Percentiles rank a stretch among this genome's conserved stretches.
Evolutionary conservation across 2,329 filamentous ascomycete species (phyloP).

Genomic region (Rosellinia necatrix): DNA sequence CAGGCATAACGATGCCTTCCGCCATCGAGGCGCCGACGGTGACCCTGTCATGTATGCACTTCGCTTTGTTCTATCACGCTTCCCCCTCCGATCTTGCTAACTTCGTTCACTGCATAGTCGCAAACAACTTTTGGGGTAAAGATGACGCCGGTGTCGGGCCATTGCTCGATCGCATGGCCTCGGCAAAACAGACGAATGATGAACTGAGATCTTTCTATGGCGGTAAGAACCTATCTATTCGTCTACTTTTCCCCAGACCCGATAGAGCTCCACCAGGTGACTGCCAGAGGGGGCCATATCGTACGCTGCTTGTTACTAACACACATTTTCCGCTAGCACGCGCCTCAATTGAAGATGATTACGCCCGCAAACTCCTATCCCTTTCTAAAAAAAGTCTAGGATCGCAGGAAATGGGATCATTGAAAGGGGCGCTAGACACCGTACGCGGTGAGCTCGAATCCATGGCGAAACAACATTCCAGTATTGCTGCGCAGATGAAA

Average conservation of each 20-base stretch:
- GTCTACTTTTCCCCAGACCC: no score
- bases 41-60: constrained; percentile 37
- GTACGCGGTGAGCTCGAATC: constrained; percentile 87
- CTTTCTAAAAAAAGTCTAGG: constrained; percentile 88
- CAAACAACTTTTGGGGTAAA: constrained; percentile 99
- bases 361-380: constrained; percentile 83
- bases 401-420: constrained; percentile 81
- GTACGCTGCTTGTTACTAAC: no score
- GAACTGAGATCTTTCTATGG: constrained; percentile 91
- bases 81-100: constrained; percentile 22
- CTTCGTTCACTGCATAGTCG: constrained; percentile 61
- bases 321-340: constrained; percentile 71
- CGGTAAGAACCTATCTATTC: constrained; percentile 51
- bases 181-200: constrained; percentile 91
- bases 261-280: no score
- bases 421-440: constrained; percentile 84
- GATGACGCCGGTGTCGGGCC: constrained; percentile 95
- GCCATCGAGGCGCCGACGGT: constrained; percentile 34
- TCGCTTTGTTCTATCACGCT: neutral
- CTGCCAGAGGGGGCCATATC: no score
- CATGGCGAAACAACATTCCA: constrained; percentile 92
- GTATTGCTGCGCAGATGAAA: constrained; percentile 92
- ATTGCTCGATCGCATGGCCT: constrained; percentile 91
- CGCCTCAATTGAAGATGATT: constrained; percentile 95
- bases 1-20: constrained; percentile 32